These are phyloP conservation scores for Isatis lusitanica DNA, from an alignment of 441 rosid species.

Conservation along the genomic window DNA sequence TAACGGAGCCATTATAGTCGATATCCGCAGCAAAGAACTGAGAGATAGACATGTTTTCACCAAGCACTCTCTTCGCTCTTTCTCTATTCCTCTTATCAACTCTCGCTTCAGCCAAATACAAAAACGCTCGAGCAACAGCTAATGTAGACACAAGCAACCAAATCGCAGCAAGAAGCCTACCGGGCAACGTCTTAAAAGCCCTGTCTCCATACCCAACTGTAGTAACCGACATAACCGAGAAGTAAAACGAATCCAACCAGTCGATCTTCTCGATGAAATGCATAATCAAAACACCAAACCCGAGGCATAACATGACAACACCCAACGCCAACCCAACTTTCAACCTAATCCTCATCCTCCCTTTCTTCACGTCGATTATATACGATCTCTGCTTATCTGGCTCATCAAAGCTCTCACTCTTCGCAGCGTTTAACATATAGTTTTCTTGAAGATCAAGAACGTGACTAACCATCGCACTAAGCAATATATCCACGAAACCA, in stretches of 20 bases:
- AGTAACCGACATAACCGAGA: slow-evolving; percentile 95
- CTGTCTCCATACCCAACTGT: slow-evolving; percentile 88
- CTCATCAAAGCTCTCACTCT: slow-evolving; percentile 32
- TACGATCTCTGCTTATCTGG: slow-evolving; percentile 43
- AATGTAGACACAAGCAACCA: slow-evolving; percentile 93
- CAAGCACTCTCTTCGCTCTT: slow-evolving; percentile 85
- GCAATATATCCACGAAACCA: slow-evolving; percentile 76
- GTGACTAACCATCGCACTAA: slow-evolving; percentile 79
- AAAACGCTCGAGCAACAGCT: slow-evolving; percentile 78
- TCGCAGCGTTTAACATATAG: slow-evolving; percentile 59
- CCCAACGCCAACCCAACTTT: slow-evolving; percentile 90
- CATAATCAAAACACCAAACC: slow-evolving; percentile 72
- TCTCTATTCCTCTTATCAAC: slow-evolving; percentile 83
- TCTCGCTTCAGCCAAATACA: slow-evolving; percentile 85
- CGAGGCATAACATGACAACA: slow-evolving; percentile 79
- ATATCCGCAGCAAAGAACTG: slow-evolving; percentile 92
- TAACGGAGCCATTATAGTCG: slow-evolving; percentile 79
- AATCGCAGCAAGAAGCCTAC: slow-evolving; percentile 76
- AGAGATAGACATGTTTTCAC: slow-evolving; percentile 79
- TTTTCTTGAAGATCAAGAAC: slow-evolving; percentile 94
- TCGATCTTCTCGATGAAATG: slow-evolving; percentile 74
- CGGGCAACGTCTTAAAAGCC: slow-evolving; percentile 66
- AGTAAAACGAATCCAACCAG: slow-evolving; percentile 86
- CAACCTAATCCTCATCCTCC: slow-evolving; percentile 94
- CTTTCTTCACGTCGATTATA: slow-evolving; percentile 83